Conservation (phyloP, 1,284 basidiomycete species). For the Caloboletus firmus region DNA sequence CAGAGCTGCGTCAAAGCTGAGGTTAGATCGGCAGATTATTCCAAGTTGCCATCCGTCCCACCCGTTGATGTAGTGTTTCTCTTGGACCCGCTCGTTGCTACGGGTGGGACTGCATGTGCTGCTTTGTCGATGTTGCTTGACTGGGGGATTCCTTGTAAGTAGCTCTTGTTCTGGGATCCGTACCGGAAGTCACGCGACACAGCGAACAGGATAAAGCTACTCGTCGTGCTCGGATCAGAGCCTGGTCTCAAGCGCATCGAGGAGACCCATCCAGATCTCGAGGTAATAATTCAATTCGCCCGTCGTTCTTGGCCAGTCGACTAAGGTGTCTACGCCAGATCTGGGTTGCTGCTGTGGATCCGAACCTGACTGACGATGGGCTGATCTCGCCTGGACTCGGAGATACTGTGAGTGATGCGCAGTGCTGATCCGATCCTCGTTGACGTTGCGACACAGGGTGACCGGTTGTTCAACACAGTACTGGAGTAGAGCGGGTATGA, state of each 20-base stretch:
- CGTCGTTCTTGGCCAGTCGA: background rate
- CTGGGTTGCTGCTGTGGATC: constrained; percentile 82
- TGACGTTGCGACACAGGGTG: constrained; percentile 46
- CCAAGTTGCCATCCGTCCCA: constrained; percentile 79
- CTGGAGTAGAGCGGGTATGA: constrained; percentile 30
- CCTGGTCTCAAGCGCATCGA: constrained; percentile 72
- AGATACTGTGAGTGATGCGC: constrained; percentile 64
- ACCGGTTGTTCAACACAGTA: constrained; percentile 63
- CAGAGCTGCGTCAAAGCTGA: constrained; percentile 1
- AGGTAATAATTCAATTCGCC: constrained; percentile 47
- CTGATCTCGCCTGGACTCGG: constrained; percentile 87
- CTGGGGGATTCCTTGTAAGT: constrained; percentile 77
- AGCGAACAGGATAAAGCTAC: constrained; percentile 79
- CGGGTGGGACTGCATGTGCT: constrained; percentile 89
- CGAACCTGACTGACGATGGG: constrained; percentile 68
- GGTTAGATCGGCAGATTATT: constrained; percentile 67
- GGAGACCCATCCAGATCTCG: constrained; percentile 71
- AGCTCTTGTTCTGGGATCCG: background rate
- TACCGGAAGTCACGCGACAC: constrained; percentile 1
- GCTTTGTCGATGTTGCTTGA: constrained; percentile 83
- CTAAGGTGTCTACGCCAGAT: constrained; percentile 49
- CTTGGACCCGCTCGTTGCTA: constrained; percentile 90
- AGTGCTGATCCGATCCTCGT: background rate
- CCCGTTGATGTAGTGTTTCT: constrained; percentile 84
- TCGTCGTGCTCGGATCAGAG: constrained; percentile 80